Evolutionary conservation across 2,329 filamentous ascomycete genomes (phyloP).

Genomic region (Aphanocladium album): DNA sequence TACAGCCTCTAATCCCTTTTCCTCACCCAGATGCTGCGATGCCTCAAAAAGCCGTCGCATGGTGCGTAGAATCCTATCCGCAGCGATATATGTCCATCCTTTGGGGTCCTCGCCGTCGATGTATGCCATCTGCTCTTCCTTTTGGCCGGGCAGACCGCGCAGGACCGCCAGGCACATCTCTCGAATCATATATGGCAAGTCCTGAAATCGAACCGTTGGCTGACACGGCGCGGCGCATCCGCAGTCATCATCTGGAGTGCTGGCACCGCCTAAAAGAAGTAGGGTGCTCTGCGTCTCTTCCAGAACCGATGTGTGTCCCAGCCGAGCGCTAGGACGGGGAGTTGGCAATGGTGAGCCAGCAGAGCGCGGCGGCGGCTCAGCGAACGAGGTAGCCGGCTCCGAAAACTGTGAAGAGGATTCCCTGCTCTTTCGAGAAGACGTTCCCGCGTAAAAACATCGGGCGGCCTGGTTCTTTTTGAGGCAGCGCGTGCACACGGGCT

Average conservation of each 20-base stretch:
- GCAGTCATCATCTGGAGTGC: background rate
- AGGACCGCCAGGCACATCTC: slow-evolving; percentile 35
- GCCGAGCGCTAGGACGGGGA: background rate
- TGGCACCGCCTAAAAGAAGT: background rate
- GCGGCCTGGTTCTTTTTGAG: slow-evolving; percentile 26
- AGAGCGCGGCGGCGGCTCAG: background rate
- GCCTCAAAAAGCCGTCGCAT: slow-evolving; percentile 27
- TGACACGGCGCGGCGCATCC: background rate
- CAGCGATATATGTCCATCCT: slow-evolving; percentile 28
- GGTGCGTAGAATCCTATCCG: slow-evolving; percentile 25
- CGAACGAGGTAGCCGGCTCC: background rate
- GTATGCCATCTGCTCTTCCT: slow-evolving; percentile 20
- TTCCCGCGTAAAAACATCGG: slow-evolving; percentile 28
- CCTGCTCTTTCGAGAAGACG: background rate
- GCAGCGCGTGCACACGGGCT: slow-evolving; percentile 33
- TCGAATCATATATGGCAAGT: slow-evolving; percentile 24
- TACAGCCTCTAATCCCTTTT: slow-evolving; percentile 28
- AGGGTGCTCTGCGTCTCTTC: slow-evolving; percentile 5
- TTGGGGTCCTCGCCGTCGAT: slow-evolving; percentile 21
- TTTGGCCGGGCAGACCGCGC: slow-evolving; percentile 28
- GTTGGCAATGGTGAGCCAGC: background rate
- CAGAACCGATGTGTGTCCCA: slow-evolving; percentile 3
- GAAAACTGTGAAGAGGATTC: background rate
- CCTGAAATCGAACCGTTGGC: background rate
- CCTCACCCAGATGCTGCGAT: background rate